phyloP scores from a whole-genome alignment of 2,329 filamentous ascomycete species.

The Lachnellula hyalina region DNA sequence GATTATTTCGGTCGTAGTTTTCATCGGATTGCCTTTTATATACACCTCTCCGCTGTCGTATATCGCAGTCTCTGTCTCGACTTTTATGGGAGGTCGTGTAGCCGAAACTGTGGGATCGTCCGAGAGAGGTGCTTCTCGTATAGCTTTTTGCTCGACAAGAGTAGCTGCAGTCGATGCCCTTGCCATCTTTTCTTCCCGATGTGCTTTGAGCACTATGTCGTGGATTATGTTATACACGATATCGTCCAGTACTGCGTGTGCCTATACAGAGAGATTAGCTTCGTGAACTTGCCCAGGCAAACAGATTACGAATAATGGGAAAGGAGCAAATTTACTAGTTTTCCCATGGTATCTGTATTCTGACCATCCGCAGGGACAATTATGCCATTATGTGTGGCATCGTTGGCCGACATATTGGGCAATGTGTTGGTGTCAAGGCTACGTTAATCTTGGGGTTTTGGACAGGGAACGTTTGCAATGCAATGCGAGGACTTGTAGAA shows the following conservation, averaged over 20 bases:
- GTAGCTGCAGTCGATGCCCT: conserved; percentile 62
- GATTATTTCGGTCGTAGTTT: conserved; percentile 64
- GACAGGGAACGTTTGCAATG: conserved; percentile 19
- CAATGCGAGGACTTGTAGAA: conserved; percentile 16
- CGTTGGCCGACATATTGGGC: conserved; percentile 25
- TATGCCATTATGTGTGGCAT: conserved; percentile 39
- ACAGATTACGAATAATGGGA: conserved; percentile 10
- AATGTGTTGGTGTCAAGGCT: conserved; percentile 8
- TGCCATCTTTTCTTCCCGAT: conserved; percentile 73
- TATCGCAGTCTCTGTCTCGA: conserved; percentile 62
- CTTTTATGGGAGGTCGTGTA: conserved; percentile 32
- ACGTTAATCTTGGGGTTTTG: conserved; percentile 9
- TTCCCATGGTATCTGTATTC: conserved; percentile 44
- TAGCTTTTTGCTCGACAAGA: conserved; percentile 50
- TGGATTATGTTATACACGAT: conserved; percentile 71
- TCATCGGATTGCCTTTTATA: conserved; percentile 67
- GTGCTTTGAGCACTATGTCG: conserved; percentile 67
- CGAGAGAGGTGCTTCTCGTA: conserved; percentile 18
- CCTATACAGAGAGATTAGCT: conserved; percentile 36
- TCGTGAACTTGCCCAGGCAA: conserved; percentile 9
- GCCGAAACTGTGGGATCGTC: conserved; percentile 43
- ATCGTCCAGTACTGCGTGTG: conserved; percentile 66
- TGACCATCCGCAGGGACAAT: conserved; percentile 44
- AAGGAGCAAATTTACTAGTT: conserved; percentile 45
- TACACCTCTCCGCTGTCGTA: conserved; percentile 65